Percentiles rank a stretch among this genome's conserved stretches.
These are phyloP conservation scores for Hirsutella thompsonii DNA, from an alignment of 2,329 filamentous ascomycete species.

Conservation along the genomic window DNA sequence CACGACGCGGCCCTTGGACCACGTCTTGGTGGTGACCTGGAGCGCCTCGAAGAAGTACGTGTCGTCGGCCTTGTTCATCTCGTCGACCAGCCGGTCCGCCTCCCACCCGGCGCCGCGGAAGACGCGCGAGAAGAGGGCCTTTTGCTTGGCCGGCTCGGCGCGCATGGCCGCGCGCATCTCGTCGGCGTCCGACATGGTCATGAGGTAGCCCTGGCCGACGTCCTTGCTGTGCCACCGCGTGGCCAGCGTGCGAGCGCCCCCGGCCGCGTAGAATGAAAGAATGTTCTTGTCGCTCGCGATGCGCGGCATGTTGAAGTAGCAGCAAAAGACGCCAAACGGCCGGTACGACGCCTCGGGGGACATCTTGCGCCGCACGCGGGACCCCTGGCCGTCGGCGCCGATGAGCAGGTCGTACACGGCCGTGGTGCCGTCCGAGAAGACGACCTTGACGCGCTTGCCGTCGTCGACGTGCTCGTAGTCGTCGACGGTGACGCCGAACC, in stretches of 20 bases:
- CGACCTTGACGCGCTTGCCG: slow-evolving; percentile 15
- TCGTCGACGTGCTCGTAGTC: slow-evolving; percentile 14
- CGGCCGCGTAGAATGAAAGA: slow-evolving; percentile 15
- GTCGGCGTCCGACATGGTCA: slow-evolving; percentile 16
- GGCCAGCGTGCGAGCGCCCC: slow-evolving; percentile 20
- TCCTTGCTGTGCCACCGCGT: slow-evolving; percentile 10
- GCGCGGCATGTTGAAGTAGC: slow-evolving; percentile 26
- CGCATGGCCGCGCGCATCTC: slow-evolving; percentile 11
- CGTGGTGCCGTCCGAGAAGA: slow-evolving; percentile 29
- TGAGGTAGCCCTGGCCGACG: slow-evolving; percentile 9
- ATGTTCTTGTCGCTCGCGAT: slow-evolving; percentile 11
- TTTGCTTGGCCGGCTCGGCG: slow-evolving; percentile 18
- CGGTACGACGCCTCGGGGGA: slow-evolving; percentile 17
- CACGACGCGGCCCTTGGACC: slow-evolving; percentile 23
- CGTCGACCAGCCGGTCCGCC: slow-evolving; percentile 19
- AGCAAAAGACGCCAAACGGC: slow-evolving; percentile 15
- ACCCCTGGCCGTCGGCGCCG: slow-evolving; percentile 35
- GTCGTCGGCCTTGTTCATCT: slow-evolving; percentile 22
- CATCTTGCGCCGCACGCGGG: slow-evolving; percentile 4
- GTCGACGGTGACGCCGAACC: slow-evolving; percentile 17
- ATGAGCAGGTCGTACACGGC: slow-evolving; percentile 37
- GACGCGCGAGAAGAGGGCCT: slow-evolving; percentile 23
- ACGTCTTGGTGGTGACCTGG: slow-evolving; percentile 25
- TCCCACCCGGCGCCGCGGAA: slow-evolving; percentile 35
- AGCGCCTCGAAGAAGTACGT: slow-evolving; percentile 30